Evolutionary conservation across 768 basidiomycete species (phyloP).

Genomic region (Galerina sulciceps): DNA sequence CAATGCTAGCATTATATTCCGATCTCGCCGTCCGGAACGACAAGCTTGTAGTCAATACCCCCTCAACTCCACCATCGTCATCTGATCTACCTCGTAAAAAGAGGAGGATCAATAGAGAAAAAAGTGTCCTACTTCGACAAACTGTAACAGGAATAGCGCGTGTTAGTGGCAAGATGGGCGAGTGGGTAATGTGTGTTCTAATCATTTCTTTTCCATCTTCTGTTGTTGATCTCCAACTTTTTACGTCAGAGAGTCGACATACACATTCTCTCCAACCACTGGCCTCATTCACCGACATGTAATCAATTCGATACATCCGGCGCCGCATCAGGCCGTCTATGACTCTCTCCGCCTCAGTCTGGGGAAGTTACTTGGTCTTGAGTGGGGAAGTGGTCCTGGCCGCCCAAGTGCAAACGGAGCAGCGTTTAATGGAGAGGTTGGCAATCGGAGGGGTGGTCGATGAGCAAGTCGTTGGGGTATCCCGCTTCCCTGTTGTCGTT

Average conservation of each 20-base stretch:
- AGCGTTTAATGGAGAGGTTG: conserved; percentile 18
- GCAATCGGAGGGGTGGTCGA: conserved; percentile 1
- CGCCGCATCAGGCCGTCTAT: conserved; percentile 73
- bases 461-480: not conserved
- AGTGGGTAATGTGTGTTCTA: conserved; percentile 74
- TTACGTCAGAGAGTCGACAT: conserved; percentile 62
- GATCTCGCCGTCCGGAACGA: conserved; percentile 61
- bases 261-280: conserved; percentile 68
- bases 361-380: conserved; percentile 43
- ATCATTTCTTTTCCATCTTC: not conserved
- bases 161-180: conserved; percentile 62
- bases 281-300: conserved; percentile 69
- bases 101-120: conserved; percentile 49
- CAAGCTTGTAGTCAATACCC: conserved; percentile 47
- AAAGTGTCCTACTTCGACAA: conserved; percentile 58
- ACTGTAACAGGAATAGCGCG: conserved; percentile 61
- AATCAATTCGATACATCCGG: conserved; percentile 78
- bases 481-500: not conserved
- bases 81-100: conserved; percentile 19
- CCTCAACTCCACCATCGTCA: conserved; percentile 13
- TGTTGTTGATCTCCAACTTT: not conserved
- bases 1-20: conserved; percentile 75
- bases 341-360: conserved; percentile 55
- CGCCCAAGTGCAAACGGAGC: conserved; percentile 17
- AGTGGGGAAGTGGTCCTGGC: conserved; percentile 19